Conservation (phyloP, 2,329 filamentous ascomycete genomes). For the Fusarium cicatricum region DNA sequence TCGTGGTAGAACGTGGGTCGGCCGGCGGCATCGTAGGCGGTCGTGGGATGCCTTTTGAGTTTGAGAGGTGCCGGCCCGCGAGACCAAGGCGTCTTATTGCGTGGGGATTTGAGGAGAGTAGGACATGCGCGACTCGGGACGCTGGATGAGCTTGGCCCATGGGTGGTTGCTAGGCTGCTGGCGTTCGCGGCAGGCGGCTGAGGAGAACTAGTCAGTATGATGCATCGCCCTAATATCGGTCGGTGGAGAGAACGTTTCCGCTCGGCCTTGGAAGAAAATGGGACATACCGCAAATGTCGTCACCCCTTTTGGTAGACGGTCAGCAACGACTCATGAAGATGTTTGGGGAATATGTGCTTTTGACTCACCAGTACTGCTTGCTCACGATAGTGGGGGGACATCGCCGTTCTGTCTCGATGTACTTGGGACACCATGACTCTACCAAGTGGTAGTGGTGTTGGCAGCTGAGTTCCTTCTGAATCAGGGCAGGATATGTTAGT, state of each 20-base stretch:
- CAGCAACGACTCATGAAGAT: conserved; percentile 29
- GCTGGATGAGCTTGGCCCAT: conserved; percentile 50
- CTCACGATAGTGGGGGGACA: conserved; percentile 55
- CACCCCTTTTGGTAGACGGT: conserved; percentile 47
- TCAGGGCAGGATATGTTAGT: conserved; percentile 14
- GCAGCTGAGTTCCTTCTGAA: conserved; percentile 60
- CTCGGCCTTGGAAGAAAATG: conserved; percentile 16
- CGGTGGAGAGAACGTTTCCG: conserved; percentile 7
- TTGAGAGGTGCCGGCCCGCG: conserved; percentile 20
- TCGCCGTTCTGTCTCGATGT: conserved; percentile 54
- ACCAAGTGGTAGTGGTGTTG: conserved; percentile 60
- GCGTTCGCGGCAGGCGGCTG: conserved; percentile 52
- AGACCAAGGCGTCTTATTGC: conserved; percentile 31
- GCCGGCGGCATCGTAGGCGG: conserved; percentile 16
- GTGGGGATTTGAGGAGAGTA: conserved; percentile 43
- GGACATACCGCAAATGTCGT: conserved; percentile 56
- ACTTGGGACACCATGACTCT: conserved; percentile 56
- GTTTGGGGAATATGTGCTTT: not conserved
- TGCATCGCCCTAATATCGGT: conserved; percentile 13
- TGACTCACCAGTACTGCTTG: conserved; percentile 55
- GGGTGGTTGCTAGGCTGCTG: conserved; percentile 50
- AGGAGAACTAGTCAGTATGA: conserved; percentile 32
- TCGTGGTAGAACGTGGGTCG: conserved; percentile 20
- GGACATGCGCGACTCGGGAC: conserved; percentile 43
- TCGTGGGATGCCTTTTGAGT: conserved; percentile 4